Percentiles rank a stretch among this genome's conserved stretches.
These are phyloP conservation scores for Trichosporon ovoides DNA, from an alignment of 1,284 basidiomycete genomes.

Conservation along the genomic window DNA sequence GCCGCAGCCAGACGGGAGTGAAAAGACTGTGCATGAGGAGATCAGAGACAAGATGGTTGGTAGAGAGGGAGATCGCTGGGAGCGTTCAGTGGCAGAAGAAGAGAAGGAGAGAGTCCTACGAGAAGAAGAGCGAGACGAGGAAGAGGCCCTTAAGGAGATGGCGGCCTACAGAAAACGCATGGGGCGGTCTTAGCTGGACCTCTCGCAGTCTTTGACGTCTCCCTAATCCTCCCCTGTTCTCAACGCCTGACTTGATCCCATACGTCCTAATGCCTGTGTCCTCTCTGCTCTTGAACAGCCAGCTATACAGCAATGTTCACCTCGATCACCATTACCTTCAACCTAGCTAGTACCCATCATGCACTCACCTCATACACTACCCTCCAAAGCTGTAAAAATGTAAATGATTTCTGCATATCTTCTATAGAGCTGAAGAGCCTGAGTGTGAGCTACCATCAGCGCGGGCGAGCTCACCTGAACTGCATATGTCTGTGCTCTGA, in stretches of 20 bases:
- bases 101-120: conserved; percentile 31
- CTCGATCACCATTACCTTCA: too few relatives aligned
- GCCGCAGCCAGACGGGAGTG: conserved; percentile 25
- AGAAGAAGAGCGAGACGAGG: conserved; percentile 38
- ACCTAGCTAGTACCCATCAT: background rate
- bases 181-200: conserved; percentile 12
- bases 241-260: too few relatives aligned
- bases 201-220: background rate
- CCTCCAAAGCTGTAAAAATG: background rate
- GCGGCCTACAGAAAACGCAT: conserved; percentile 35
- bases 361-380: background rate
- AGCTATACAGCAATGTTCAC: too few relatives aligned
- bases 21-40: conserved; percentile 50
- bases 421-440: background rate
- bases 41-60: conserved; percentile 66
- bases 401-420: conserved; percentile 6
- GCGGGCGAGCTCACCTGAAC: background rate
- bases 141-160: conserved; percentile 40
- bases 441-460: background rate
- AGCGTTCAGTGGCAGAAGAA: conserved; percentile 27
- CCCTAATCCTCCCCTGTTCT: background rate
- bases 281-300: too few relatives aligned
- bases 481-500: background rate
- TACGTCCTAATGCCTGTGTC: too few relatives aligned
- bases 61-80: conserved; percentile 48